phyloP scores from a whole-genome alignment of 2,329 filamentous ascomycete species.

The Ophidiomyces ophidiicola region DNA sequence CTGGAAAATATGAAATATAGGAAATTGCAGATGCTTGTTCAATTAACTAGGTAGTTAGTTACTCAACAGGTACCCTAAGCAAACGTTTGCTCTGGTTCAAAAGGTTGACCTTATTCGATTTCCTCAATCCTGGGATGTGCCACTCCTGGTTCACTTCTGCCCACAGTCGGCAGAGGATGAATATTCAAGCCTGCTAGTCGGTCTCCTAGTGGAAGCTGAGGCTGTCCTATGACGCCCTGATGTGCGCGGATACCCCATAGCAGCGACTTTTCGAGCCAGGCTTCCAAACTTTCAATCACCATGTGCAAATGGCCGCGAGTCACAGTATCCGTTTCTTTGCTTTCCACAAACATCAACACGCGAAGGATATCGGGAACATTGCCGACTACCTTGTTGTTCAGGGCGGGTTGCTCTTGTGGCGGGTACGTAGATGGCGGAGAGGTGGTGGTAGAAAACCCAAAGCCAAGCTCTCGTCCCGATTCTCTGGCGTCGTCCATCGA shows the following conservation, averaged over 20 bases:
- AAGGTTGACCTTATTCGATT: conserved; percentile 26
- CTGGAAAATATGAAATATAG: background rate
- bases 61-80: no score
- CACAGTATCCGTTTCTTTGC: conserved; percentile 28
- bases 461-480: conserved; percentile 24
- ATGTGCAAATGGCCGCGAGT: conserved; percentile 31
- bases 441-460: conserved; percentile 28
- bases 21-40: no score
- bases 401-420: background rate
- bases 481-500: conserved; percentile 29
- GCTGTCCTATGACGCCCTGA: conserved; percentile 14
- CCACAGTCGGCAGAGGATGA: conserved; percentile 20
- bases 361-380: conserved; percentile 31
- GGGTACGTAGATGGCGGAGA: background rate
- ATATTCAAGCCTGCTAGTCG: conserved; percentile 29
- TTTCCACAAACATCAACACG: conserved; percentile 28
- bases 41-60: no score
- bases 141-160: background rate
- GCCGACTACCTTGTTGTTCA: conserved; percentile 21
- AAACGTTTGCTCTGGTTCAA: background rate
- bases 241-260: conserved; percentile 28
- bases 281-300: conserved; percentile 32
- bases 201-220: conserved; percentile 27
- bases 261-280: conserved; percentile 33
- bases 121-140: conserved; percentile 30